Conservation (phyloP, 73 alveolate genomes). For the Stentor coeruleus region DNA sequence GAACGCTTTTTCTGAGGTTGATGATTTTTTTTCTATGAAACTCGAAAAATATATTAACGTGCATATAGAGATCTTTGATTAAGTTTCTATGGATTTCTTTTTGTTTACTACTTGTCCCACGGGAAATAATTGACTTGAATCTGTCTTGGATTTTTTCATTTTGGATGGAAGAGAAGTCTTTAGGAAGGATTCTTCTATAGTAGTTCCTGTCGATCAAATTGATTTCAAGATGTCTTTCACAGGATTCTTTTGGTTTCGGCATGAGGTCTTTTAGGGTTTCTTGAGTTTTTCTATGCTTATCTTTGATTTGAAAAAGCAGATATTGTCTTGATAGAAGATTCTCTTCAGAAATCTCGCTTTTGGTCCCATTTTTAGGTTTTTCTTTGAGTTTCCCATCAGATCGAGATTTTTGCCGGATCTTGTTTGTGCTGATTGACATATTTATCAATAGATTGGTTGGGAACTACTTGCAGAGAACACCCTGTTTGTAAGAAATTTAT, state of each 20-base stretch:
- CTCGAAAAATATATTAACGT: conserved; percentile 79
- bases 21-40: conserved; percentile 79
- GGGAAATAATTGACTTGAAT: conserved; percentile 72
- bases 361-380: no score
- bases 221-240: conserved; percentile 67
- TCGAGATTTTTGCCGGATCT: no score
- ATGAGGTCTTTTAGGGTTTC: not conserved
- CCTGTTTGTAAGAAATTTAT: no score
- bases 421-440: no score
- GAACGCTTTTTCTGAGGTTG: conserved; percentile 79
- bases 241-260: conserved; percentile 38
- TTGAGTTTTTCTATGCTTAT: not conserved
- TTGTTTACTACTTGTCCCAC: conserved; percentile 79
- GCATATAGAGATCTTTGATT: conserved; percentile 71
- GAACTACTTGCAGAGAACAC: no score
- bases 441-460: no score
- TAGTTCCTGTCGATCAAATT: conserved; percentile 69
- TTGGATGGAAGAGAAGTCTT: conserved; percentile 59
- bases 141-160: conserved; percentile 47
- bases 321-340: not conserved
- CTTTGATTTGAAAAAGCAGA: not conserved
- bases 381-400: no score
- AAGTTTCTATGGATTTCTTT: conserved; percentile 88
- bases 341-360: no score
- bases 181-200: conserved; percentile 64